Conservation (phyloP, 331 rosid species). For the Quercus lobata region DNA sequence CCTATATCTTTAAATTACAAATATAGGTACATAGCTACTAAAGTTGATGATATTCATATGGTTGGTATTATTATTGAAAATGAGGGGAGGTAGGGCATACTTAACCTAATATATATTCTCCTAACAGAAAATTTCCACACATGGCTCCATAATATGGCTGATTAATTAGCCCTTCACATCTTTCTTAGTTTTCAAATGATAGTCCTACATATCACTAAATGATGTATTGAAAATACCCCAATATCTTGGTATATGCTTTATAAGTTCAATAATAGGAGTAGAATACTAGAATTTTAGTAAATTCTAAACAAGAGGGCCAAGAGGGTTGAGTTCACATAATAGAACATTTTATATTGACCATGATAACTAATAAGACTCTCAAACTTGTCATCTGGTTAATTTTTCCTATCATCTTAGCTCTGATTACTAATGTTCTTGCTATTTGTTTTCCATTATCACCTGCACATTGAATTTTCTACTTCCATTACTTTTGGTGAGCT, state of each 20-base stretch:
- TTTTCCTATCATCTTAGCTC: too few species aligned
- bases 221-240: neutral
- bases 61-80: conserved; percentile 23
- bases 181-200: neutral
- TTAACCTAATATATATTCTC: conserved; percentile 33
- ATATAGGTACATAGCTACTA: neutral
- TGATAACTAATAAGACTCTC: too few species aligned
- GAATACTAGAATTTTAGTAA: too few species aligned
- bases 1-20: neutral
- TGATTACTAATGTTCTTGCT: too few species aligned
- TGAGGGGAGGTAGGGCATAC: conserved; percentile 4
- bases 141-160: neutral
- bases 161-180: neutral
- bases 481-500: neutral
- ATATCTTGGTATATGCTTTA: neutral
- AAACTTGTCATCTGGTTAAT: too few species aligned
- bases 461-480: too few species aligned
- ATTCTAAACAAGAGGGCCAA: too few species aligned
- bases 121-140: conserved; percentile 13
- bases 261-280: too few species aligned
- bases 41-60: neutral
- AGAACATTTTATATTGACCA: too few species aligned
- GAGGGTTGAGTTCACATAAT: too few species aligned
- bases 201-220: neutral
- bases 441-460: too few species aligned